Percentiles rank a stretch among this genome's conserved stretches.
These are phyloP conservation scores for Nevesoporus exiguus DNA, from an alignment of 768 basidiomycete genomes.

Conservation along the genomic window DNA sequence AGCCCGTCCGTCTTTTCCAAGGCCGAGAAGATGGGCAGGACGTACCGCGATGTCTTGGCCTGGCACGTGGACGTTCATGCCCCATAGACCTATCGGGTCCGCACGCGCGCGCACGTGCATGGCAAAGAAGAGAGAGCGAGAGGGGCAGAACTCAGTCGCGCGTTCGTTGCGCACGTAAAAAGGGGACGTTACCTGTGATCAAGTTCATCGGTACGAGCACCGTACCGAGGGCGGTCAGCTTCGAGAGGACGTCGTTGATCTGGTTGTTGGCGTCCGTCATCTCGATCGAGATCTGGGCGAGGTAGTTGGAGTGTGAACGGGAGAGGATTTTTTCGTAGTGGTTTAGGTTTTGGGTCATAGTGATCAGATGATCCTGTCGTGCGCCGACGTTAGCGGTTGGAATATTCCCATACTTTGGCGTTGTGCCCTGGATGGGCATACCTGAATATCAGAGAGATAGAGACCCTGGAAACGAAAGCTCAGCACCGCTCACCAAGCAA, in stretches of 20 bases:
- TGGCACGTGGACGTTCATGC: slow-evolving; percentile 98
- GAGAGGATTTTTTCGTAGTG: slow-evolving; percentile 99
- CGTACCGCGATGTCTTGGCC: slow-evolving; percentile 61
- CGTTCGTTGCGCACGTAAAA: too few species aligned
- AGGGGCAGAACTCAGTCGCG: too few species aligned
- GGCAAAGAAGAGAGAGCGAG: too few species aligned
- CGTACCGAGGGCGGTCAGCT: slow-evolving; percentile 96
- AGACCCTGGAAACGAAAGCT: slow-evolving; percentile 57
- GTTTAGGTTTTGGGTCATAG: slow-evolving; percentile 99
- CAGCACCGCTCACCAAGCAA: background rate
- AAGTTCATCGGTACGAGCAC: slow-evolving; percentile 97
- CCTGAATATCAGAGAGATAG: slow-evolving; percentile 93
- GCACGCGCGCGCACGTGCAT: too few species aligned
- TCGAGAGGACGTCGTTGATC: slow-evolving; percentile 97
- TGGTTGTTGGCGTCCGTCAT: slow-evolving; percentile 99
- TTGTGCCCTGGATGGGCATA: slow-evolving; percentile 22
- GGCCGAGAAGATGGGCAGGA: background rate
- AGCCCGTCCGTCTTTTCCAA: background rate
- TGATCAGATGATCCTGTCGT: slow-evolving; percentile 87
- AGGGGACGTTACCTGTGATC: slow-evolving; percentile 65
- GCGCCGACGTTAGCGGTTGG: slow-evolving; percentile 1
- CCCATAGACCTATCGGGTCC: slow-evolving; percentile 71
- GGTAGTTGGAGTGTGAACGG: slow-evolving; percentile 97
- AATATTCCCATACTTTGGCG: background rate
- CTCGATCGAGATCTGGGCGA: slow-evolving; percentile 99